Evolutionary conservation across 2,329 filamentous ascomycete genomes (phyloP).

Genomic region (Verticillium longisporum): DNA sequence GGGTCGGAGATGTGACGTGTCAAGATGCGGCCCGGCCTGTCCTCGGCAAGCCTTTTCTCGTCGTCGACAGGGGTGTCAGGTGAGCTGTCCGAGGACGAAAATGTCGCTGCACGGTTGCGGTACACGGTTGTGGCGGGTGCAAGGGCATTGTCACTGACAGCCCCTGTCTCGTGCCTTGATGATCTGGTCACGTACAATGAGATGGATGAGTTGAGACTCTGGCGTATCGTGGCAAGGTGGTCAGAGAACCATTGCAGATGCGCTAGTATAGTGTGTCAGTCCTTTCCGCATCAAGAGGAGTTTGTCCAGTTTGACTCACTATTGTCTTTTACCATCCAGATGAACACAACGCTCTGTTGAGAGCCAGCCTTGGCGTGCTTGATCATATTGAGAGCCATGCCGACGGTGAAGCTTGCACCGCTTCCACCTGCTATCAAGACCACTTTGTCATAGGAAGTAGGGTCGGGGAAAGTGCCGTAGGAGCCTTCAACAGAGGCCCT

Average conservation of each 20-base stretch:
- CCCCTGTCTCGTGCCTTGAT: background rate
- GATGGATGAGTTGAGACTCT: constrained; percentile 20
- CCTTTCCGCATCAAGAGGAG: background rate
- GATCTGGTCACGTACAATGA: constrained; percentile 27
- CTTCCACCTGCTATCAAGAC: constrained; percentile 33
- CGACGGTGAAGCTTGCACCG: constrained; percentile 50
- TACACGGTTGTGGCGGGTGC: background rate
- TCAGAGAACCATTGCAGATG: constrained; percentile 28
- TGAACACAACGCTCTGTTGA: constrained; percentile 24
- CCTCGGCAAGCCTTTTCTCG: constrained; percentile 2
- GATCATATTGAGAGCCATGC: constrained; percentile 29
- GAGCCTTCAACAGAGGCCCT: constrained; percentile 45
- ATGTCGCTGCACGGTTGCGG: background rate
- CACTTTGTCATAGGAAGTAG: constrained; percentile 17
- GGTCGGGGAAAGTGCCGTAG: constrained; percentile 45
- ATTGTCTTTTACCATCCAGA: constrained; percentile 31
- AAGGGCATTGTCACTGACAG: constrained; percentile 5
- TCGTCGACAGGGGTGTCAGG: background rate
- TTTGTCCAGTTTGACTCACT: constrained; percentile 18
- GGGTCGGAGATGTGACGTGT: constrained; percentile 9
- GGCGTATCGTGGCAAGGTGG: constrained; percentile 23
- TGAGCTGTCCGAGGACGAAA: background rate
- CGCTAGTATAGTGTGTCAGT: constrained; percentile 14
- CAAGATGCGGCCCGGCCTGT: constrained; percentile 5
- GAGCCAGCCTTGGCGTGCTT: constrained; percentile 14